Evolutionary conservation across 2,329 filamentous ascomycete species (phyloP).

Genomic region (Geosmithia flava): DNA sequence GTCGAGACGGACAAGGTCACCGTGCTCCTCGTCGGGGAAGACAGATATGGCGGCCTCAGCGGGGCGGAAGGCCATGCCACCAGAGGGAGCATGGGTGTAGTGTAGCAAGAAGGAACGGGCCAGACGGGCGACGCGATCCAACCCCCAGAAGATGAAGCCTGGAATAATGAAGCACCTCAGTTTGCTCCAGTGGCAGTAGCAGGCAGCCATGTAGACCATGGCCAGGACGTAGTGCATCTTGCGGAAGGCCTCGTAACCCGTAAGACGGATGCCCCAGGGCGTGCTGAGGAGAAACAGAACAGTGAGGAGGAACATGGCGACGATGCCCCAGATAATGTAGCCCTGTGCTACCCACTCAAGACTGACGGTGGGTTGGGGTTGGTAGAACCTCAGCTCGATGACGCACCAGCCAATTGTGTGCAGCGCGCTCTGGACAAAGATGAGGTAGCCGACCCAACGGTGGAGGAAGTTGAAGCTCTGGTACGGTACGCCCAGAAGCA

Average conservation of each 20-base stretch:
- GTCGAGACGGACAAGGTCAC: slow-evolving; percentile 53
- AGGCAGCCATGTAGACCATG: slow-evolving; percentile 62
- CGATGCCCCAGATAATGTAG: slow-evolving; percentile 64
- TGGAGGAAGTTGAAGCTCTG: slow-evolving; percentile 70
- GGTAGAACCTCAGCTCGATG: slow-evolving; percentile 53
- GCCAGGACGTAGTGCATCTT: slow-evolving; percentile 64
- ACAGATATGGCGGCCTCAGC: slow-evolving; percentile 29
- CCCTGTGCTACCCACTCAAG: slow-evolving; percentile 44
- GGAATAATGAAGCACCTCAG: slow-evolving; percentile 59
- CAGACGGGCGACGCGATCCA: slow-evolving; percentile 50
- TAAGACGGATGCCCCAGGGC: slow-evolving; percentile 43
- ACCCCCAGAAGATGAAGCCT: slow-evolving; percentile 48
- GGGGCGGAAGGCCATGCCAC: slow-evolving; percentile 39
- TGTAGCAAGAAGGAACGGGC: slow-evolving; percentile 49
- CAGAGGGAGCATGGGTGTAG: slow-evolving; percentile 31
- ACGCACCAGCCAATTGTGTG: slow-evolving; percentile 64
- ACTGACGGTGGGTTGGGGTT: slow-evolving; percentile 53
- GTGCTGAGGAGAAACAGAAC: slow-evolving; percentile 49
- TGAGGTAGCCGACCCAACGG: slow-evolving; percentile 63
- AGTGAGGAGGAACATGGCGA: slow-evolving; percentile 52
- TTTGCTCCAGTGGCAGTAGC: slow-evolving; percentile 62
- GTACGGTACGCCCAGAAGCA: slow-evolving; percentile 62
- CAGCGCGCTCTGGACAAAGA: slow-evolving; percentile 52
- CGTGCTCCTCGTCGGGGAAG: slow-evolving; percentile 43
- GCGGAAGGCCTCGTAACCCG: slow-evolving; percentile 68